Conservation (phyloP, 139 green algal genomes). For the Picochlorum sp. region DNA sequence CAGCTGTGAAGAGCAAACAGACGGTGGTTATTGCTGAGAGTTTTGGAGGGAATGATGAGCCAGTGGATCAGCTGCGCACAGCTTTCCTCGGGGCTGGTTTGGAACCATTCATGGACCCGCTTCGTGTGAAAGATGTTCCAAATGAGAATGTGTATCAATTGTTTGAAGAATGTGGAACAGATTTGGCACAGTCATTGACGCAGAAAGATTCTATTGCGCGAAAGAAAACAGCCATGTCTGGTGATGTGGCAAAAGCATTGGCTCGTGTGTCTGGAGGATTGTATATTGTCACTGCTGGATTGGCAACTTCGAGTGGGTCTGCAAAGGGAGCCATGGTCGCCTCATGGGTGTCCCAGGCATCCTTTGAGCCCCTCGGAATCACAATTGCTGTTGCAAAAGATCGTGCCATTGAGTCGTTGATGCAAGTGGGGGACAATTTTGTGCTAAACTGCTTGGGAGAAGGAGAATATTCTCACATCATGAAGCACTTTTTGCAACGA, state of each 20-base stretch:
- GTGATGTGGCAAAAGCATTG: conserved; percentile 72
- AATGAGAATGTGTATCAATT: conserved; percentile 48
- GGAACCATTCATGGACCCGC: conserved; percentile 40
- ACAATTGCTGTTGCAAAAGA: conserved; percentile 96
- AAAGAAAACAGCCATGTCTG: conserved; percentile 75
- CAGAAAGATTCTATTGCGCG: conserved; percentile 63
- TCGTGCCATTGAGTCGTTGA: conserved; percentile 93
- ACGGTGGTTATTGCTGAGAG: conserved; percentile 86
- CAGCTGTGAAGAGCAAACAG: conserved; percentile 74
- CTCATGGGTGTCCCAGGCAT: conserved; percentile 79
- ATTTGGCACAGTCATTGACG: conserved; percentile 72
- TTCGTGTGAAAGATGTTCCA: conserved; percentile 68
- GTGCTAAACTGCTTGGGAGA: conserved; percentile 92
- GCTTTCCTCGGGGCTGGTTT: conserved; percentile 54
- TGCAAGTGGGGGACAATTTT: conserved; percentile 97
- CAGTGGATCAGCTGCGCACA: conserved; percentile 73
- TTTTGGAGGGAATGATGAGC: conserved; percentile 89
- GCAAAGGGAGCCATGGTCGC: conserved; percentile 55
- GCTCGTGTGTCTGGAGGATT: conserved; percentile 75
- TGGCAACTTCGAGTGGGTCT: conserved; percentile 45
- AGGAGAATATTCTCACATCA: conserved; percentile 47
- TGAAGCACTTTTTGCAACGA: conserved; percentile 92
- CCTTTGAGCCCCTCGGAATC: conserved; percentile 93
- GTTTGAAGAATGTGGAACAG: conserved; percentile 90
- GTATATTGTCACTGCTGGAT: conserved; percentile 84